A percentile compares a stretch with the other conserved stretches of the same genome.
phyloP scores from a whole-genome alignment of 2,329 filamentous ascomycete genomes.

The Alternaria sp. region DNA sequence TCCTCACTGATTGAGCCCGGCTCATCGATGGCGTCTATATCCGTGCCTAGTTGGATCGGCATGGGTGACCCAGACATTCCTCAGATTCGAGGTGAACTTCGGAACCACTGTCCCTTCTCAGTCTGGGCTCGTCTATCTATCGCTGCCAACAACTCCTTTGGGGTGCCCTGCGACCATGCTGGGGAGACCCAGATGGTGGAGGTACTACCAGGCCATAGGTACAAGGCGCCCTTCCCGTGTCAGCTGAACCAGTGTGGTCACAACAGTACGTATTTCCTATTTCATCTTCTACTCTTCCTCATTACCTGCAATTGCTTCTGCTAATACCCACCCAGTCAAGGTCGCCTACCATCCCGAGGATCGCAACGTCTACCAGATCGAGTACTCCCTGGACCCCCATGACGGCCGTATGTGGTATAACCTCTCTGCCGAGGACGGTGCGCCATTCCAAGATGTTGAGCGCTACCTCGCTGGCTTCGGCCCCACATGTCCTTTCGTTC shows the following conservation, averaged over 20 bases:
- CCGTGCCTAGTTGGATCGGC: not conserved
- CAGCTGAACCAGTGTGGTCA: slow-evolving; percentile 1
- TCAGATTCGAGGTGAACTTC: not conserved
- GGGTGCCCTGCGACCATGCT: not conserved
- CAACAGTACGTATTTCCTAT: not conserved
- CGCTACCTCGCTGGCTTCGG: not conserved
- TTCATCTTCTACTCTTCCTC: not conserved
- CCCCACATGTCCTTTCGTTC: slow-evolving; percentile 1
- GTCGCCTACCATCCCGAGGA: not conserved
- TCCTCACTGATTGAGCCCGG: not conserved
- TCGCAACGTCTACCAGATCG: slow-evolving; percentile 2
- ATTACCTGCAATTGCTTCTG: not conserved
- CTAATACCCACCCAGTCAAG: not conserved
- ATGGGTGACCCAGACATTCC: not conserved
- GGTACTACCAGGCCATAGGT: not conserved
- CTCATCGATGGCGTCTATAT: not conserved
- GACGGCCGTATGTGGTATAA: slow-evolving; percentile 4
- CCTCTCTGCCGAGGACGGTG: slow-evolving; percentile 3
- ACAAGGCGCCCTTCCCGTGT: not conserved
- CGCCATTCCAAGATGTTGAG: not conserved
- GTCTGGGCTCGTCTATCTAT: not conserved
- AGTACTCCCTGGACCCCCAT: slow-evolving; percentile 3
- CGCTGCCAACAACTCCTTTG: not conserved
- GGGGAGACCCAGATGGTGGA: not conserved
- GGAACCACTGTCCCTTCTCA: not conserved